A percentile compares a stretch with the other conserved stretches of the same genome.
Conservation (phyloP, 768 basidiomycete genomes). For the Phaffia tasmanica region DNA sequence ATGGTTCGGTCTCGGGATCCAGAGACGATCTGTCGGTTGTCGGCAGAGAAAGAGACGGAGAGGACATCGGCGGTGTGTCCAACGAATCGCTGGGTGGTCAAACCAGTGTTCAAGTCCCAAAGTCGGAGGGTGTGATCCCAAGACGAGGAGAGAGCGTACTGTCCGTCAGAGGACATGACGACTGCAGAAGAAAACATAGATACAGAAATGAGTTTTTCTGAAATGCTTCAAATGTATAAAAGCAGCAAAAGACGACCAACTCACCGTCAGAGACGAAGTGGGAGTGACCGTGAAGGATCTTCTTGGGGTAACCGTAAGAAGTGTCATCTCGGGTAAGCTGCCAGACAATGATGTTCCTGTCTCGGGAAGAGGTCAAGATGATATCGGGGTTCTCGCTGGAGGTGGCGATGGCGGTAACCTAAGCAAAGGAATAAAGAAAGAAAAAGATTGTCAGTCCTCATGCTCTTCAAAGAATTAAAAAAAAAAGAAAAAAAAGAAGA, state of each 20-base stretch:
- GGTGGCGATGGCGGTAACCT: slow-evolving; percentile 69
- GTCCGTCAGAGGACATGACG: slow-evolving; percentile 97
- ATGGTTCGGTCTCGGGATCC: slow-evolving; percentile 93
- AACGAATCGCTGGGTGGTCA: slow-evolving; percentile 91
- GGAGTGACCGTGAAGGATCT: slow-evolving; percentile 95
- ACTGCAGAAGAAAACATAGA: slow-evolving; percentile 55
- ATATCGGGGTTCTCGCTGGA: slow-evolving; percentile 98
- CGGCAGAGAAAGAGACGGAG: slow-evolving; percentile 97
- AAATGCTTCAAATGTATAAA: not conserved
- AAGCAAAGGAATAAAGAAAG: too few relatives aligned
- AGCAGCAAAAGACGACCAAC: slow-evolving; percentile 84
- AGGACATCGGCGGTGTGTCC: slow-evolving; percentile 97
- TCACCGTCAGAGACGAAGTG: slow-evolving; percentile 69
- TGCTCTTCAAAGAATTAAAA: too few relatives aligned
- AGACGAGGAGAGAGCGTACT: slow-evolving; percentile 96
- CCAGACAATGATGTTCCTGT: slow-evolving; percentile 99
- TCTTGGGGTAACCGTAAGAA: slow-evolving; percentile 85
- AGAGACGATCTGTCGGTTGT: slow-evolving; percentile 98
- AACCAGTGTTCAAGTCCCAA: slow-evolving; percentile 97
- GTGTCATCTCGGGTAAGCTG: slow-evolving; percentile 72
- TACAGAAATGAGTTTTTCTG: slow-evolving; percentile 48
- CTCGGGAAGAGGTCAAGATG: slow-evolving; percentile 96
- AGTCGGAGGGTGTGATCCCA: slow-evolving; percentile 99
- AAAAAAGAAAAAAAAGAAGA: not conserved
- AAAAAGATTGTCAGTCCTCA: too few relatives aligned